These are phyloP conservation scores for Helianthus annuus DNA, from an alignment of 129 eudicot genomes.

Conservation along the genomic window HanXRQr2.0-SUNRISE NC_035442.2:110406605-110407104, in stretches of 20 bases:
- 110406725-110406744: slow-evolving; percentile 56
- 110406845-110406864: slow-evolving; percentile 74
- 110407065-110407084: slow-evolving; percentile 26
- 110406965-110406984: slow-evolving; percentile 78
- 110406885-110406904: slow-evolving; percentile 4
- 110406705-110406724: neutral
- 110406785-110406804: slow-evolving; percentile 93
- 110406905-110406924: neutral
- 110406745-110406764: slow-evolving; percentile 88
- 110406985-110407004: slow-evolving; percentile 99
- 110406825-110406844: slow-evolving; percentile 92
- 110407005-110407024: slow-evolving; percentile 98
- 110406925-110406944: neutral
- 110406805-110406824: slow-evolving; percentile 99
- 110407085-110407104: slow-evolving; percentile 1
- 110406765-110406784: slow-evolving; percentile 99
- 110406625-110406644: slow-evolving; percentile 65
- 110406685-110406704: neutral
- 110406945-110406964: neutral
- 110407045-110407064: slow-evolving; percentile 86
- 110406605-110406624: slow-evolving; percentile 98
- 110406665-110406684: neutral
- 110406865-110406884: slow-evolving; percentile 99
- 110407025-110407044: slow-evolving; percentile 99
- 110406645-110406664: slow-evolving; percentile 20